phyloP scores from a whole-genome alignment of 352 stramenopile species.

The Pythium biforme region DNA sequence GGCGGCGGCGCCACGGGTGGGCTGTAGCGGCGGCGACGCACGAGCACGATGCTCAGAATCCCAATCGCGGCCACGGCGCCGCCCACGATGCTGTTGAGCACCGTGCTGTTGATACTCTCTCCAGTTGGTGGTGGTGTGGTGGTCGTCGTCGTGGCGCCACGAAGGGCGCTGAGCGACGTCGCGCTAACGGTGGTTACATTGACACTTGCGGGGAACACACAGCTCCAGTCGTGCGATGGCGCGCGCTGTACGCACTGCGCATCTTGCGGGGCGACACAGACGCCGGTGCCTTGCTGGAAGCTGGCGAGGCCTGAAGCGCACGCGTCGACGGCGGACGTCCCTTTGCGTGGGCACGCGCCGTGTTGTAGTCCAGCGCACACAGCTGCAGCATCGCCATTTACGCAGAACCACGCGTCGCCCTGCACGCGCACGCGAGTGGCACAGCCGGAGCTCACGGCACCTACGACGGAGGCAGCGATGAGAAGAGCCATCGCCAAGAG shows the following conservation, averaged over 20 bases:
- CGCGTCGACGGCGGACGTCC: slow-evolving; percentile 31
- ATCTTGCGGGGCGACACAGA: slow-evolving; percentile 41
- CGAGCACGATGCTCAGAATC: slow-evolving; percentile 12
- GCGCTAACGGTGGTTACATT: not conserved
- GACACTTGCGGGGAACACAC: slow-evolving; percentile 29
- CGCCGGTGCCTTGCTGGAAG: slow-evolving; percentile 14
- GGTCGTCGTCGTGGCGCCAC: not conserved
- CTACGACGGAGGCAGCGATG: not conserved
- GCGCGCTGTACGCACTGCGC: slow-evolving; percentile 37
- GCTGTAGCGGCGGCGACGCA: not conserved
- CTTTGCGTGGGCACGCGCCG: slow-evolving; percentile 35
- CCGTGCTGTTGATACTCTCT: not conserved
- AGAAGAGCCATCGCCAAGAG: not conserved
- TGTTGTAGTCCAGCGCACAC: not conserved
- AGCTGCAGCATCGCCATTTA: not conserved
- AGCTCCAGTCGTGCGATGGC: slow-evolving; percentile 30
- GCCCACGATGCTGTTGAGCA: slow-evolving; percentile 7
- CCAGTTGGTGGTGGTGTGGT: no score
- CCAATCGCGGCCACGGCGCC: slow-evolving; percentile 14
- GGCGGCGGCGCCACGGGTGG: not conserved
- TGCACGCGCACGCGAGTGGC: not conserved
- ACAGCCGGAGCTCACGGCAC: not conserved
- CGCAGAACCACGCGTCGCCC: slow-evolving; percentile 5
- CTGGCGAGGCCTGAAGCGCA: slow-evolving; percentile 31
- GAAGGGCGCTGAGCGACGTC: not conserved